Evolutionary conservation across 305 asterid species (phyloP), one percentile per base, ranked within the genome.

Genomic region (Fraxinus baroniana): DNA sequence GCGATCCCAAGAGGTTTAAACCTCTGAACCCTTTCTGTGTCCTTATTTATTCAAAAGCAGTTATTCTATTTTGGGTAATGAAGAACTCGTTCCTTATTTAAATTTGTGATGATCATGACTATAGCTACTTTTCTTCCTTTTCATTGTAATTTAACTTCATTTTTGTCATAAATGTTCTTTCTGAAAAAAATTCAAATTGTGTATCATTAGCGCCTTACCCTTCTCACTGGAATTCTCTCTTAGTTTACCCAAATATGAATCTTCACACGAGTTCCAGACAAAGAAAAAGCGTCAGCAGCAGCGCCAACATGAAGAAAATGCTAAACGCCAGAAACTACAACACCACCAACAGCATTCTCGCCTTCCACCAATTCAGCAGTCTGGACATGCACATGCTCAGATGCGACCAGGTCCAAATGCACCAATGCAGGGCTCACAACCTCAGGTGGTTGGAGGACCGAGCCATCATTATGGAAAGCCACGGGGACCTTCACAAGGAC

Each of bases 201-300:
- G 55, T 22, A 17, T 24, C 83, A 20, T 57, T 80, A 6, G 83
- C 35, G 39, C 78, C 62, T 76, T 39, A 39, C 70, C 26, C 81
- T 66, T 66, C 18, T 84, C 44, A 82, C 77, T 68, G 5, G 73
- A 75, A 57, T 12, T 6, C 10, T 66, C 73, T 68, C 44, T 83
- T 92, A 94, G 98, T 86, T 89, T 94, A 89, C 98, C 98, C 55
- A 93, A 88, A 86, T 94, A 94, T 36, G 98, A 94, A 86, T 74
- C 98, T 81, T 94, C 98, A 26, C 98, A 94, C 30, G 98, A 94
- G 89, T 94, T 93, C 91, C 98, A 94, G 86, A 94, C 98, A 37
- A 94, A 94, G 97, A 94, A 94, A 88, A 94, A 94, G 86, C 97
- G 97, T 1, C 98, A 93, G 89, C 98, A 93, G 86, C 94, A 90